Conservation (phyloP, 208 protist genomes). For the Angomonas deanei region DNA sequence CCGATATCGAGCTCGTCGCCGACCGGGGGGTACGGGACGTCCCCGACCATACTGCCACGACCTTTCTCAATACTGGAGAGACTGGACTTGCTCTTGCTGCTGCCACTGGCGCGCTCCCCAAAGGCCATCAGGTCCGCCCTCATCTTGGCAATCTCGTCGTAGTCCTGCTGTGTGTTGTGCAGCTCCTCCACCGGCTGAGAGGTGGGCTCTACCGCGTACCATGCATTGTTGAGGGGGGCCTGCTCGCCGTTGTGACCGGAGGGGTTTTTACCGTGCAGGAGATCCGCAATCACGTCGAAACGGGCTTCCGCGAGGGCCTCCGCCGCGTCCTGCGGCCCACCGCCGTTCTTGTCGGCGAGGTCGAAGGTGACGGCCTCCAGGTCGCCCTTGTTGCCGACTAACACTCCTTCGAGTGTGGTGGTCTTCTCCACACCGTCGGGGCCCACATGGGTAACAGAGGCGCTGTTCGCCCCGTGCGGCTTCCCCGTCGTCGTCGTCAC, state of each 20-base stretch:
- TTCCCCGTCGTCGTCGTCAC: slow-evolving; percentile 42
- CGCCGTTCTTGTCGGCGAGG: slow-evolving; percentile 33
- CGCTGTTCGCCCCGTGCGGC: slow-evolving; percentile 1
- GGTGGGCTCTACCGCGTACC: slow-evolving; percentile 75
- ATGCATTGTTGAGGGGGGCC: slow-evolving; percentile 27
- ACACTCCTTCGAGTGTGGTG: slow-evolving; percentile 44
- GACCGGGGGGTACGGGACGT: slow-evolving; percentile 32
- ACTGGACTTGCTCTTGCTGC: slow-evolving; percentile 79
- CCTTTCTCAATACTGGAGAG: slow-evolving; percentile 81
- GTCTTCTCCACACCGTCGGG: slow-evolving; percentile 19
- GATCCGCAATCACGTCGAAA: slow-evolving; percentile 77
- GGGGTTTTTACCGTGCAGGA: slow-evolving; percentile 29
- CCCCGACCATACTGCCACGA: slow-evolving; percentile 46
- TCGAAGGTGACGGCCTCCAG: slow-evolving; percentile 77
- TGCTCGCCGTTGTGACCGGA: slow-evolving; percentile 25
- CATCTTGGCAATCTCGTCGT: slow-evolving; percentile 80
- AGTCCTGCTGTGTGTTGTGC: slow-evolving; percentile 60
- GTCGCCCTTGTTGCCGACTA: slow-evolving; percentile 48
- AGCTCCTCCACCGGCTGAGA: slow-evolving; percentile 54
- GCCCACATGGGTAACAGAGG: not conserved
- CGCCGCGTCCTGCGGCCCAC: slow-evolving; percentile 23
- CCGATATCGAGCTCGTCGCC: slow-evolving; percentile 79
- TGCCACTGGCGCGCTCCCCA: slow-evolving; percentile 57
- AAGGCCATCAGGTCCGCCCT: slow-evolving; percentile 78
- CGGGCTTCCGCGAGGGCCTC: slow-evolving; percentile 53